Evolutionary conservation across 2,329 filamentous ascomycete species (phyloP), one percentile per base, ranked within the genome.

Genomic region (Xylariomycetidae sp.): DNA sequence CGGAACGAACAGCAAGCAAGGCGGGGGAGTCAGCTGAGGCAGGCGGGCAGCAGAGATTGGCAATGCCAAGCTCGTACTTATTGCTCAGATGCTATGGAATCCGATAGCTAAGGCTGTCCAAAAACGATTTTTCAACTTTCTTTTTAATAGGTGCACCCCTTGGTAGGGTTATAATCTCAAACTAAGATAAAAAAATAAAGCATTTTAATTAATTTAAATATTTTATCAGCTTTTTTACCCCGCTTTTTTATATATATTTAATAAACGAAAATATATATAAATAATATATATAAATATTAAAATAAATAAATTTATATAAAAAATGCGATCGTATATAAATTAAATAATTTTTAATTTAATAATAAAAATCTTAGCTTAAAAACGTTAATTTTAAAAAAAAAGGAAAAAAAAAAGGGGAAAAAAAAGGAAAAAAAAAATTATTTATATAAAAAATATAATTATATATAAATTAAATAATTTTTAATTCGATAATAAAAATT

Each of bases 191-290:
- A 31, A 19, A 31, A 31, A 31, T 18, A 18, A 6, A 19, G 23
- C 15, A 20, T 31, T 18, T 31, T 31, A 31, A 16, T 19, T 18
- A 19, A 31, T n/a, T 16, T 31, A 31, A 31, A 18, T 19, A 31
- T 19, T 19, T 31, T 6, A 31, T 31, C 5, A 16, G 23, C 23
- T 7, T 19, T 31, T 31, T 19, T 16, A 20, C 15, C 19, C 15
- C 9, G 23, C 11, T 20, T 31, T 19, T 31, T 31, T 18, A 16
- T 30, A 30, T 16, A 18, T 16, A 20, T 18, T 31, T 5, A 18
- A 16, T 6, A 31, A 31, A 18, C 18, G 9, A 18, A 18, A 6
- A 31, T 18, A 6, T 31, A 31, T 19, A 31, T 18, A 18, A 31
- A 30, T 16, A 30, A 6, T 30, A 13, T 31, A 12, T 31, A 16